phyloP scores from a whole-genome alignment of 768 basidiomycete genomes.

The Boletellus emodensis region DNA sequence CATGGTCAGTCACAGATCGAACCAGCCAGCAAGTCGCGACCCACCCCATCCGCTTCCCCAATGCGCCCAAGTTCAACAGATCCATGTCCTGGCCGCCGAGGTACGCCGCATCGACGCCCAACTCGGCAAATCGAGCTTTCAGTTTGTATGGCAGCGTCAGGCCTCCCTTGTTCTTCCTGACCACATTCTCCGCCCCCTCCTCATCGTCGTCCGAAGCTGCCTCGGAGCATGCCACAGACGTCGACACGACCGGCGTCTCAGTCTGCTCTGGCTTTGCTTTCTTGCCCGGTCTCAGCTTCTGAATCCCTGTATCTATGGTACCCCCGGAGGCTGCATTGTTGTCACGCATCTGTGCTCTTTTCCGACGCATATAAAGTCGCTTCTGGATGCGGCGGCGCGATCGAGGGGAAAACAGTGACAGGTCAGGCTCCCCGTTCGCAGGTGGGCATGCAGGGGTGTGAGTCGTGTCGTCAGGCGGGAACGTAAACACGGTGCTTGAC shows the following conservation, averaged over 20 bases:
- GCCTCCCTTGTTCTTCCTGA: constrained; percentile 31
- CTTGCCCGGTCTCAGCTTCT: constrained; percentile 40
- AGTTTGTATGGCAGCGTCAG: constrained; percentile 45
- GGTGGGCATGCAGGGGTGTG: background rate
- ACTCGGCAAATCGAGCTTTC: constrained; percentile 36
- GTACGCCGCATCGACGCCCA: constrained; percentile 43
- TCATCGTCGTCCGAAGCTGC: constrained; percentile 8
- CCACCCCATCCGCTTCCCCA: constrained; percentile 41
- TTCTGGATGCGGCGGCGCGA: constrained; percentile 57
- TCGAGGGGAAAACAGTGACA: constrained; percentile 38
- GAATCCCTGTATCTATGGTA: background rate
- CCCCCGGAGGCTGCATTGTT: constrained; percentile 11
- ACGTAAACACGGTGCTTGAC: background rate
- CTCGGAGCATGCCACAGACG: constrained; percentile 6
- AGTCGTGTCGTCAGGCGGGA: background rate
- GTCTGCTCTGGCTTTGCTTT: constrained; percentile 6
- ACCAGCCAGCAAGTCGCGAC: constrained; percentile 25
- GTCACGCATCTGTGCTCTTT: constrained; percentile 51
- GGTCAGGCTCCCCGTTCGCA: constrained; percentile 10
- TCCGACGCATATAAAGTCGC: constrained; percentile 69
- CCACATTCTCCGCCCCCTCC: constrained; percentile 5
- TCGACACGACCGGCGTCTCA: constrained; percentile 5
- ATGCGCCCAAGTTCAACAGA: constrained; percentile 34
- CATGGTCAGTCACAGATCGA: constrained; percentile 2
- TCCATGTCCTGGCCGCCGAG: constrained; percentile 42